A percentile compares a stretch with the other conserved stretches of the same genome.
Conservation (phyloP, 345 rosid species). For the Gossypium rotundifolium region DNA sequence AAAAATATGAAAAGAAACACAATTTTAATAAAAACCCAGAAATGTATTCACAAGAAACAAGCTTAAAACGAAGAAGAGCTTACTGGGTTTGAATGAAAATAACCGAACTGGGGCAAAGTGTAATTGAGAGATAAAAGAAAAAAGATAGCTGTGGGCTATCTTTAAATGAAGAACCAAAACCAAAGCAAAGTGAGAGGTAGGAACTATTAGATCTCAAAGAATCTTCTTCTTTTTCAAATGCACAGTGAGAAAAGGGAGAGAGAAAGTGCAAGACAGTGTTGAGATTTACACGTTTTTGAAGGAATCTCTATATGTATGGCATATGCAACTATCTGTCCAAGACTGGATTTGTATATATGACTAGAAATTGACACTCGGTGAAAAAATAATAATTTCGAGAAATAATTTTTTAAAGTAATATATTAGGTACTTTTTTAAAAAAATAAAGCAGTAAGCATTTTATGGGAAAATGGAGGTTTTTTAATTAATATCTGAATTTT, state of each 20-base stretch:
- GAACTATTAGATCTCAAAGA: slow-evolving; percentile 7
- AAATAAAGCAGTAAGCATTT: no score
- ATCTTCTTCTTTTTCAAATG: neutral
- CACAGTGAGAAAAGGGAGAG: neutral
- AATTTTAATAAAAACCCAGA: neutral
- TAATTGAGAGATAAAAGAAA: neutral
- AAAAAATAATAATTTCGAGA: neutral
- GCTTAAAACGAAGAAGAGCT: neutral
- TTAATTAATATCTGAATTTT: no score
- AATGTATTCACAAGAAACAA: neutral
- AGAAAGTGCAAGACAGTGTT: neutral
- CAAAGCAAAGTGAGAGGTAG: neutral
- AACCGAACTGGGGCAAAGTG: neutral
- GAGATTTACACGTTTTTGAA: neutral
- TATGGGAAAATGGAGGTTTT: no score
- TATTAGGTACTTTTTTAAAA: no score
- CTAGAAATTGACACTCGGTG: neutral
- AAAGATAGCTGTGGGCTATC: neutral
- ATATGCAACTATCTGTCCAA: neutral
- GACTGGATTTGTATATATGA: neutral
- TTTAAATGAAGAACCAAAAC: neutral
- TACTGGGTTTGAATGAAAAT: neutral
- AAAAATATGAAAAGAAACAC: neutral
- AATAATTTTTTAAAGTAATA: no score
- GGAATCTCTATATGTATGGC: neutral